phyloP scores from a whole-genome alignment of 2,329 filamentous ascomycete genomes.

The Grosmannia penicillata region DNA sequence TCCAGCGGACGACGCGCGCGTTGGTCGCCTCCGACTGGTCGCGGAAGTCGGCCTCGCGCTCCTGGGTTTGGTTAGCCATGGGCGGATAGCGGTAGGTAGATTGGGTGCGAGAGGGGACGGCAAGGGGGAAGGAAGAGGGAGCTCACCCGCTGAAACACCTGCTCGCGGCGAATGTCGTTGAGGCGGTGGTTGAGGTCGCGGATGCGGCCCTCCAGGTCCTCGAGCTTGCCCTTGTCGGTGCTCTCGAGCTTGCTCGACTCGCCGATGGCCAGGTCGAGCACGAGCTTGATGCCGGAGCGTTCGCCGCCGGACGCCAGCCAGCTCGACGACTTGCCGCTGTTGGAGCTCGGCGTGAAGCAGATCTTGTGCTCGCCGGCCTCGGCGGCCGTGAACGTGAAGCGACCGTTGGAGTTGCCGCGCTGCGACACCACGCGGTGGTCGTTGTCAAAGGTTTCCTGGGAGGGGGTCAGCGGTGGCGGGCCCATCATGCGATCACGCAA shows the following conservation, averaged over 20 bases:
- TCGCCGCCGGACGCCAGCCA: conserved; percentile 52
- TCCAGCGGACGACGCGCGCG: conserved; percentile 83
- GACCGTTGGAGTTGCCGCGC: conserved; percentile 58
- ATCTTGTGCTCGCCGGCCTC: conserved; percentile 92
- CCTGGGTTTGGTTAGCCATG: conserved; percentile 37
- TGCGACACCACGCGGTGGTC: conserved; percentile 92
- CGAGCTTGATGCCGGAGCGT: conserved; percentile 68
- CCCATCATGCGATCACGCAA: background rate
- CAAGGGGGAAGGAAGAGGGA: background rate
- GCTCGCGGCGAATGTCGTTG: conserved; percentile 80
- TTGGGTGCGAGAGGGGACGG: background rate
- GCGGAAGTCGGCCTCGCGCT: conserved; percentile 94
- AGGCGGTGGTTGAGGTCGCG: conserved; percentile 78
- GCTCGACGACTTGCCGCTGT: conserved; percentile 45
- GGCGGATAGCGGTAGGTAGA: too few species aligned
- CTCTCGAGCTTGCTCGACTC: conserved; percentile 90
- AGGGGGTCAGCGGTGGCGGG: background rate
- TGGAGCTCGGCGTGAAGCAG: conserved; percentile 79
- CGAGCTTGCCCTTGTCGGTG: conserved; percentile 82
- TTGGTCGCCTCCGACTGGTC: conserved; percentile 95
- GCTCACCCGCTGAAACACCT: conserved; percentile 84
- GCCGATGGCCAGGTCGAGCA: conserved; percentile 83
- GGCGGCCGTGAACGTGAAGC: conserved; percentile 90
- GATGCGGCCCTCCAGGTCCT: conserved; percentile 76
- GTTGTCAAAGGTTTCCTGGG: conserved; percentile 82